Evolutionary conservation across 371 early-diverging fungal species (phyloP).

Genomic region (Parasitella parasitica): DNA sequence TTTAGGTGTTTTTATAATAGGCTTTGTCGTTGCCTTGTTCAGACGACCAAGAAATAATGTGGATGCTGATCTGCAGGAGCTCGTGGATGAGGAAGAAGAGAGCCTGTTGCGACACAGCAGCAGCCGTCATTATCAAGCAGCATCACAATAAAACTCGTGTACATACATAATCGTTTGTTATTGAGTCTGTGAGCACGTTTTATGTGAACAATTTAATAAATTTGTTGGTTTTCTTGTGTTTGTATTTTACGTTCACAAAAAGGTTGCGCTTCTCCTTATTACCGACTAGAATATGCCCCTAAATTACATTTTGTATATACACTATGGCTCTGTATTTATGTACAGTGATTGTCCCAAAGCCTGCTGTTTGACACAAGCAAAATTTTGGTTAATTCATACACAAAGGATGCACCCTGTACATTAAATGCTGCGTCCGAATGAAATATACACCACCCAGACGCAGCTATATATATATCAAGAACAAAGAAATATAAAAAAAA

Average conservation of each 20-base stretch:
- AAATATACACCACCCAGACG: no score
- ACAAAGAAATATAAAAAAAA: background rate
- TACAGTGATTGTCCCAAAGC: no score
- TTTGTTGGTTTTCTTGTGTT: background rate
- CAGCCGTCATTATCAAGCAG: background rate
- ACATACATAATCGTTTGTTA: background rate
- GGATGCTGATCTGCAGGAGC: slow-evolving; percentile 24
- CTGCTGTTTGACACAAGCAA: no score
- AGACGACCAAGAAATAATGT: slow-evolving; percentile 23
- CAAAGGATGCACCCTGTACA: no score
- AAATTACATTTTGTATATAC: background rate
- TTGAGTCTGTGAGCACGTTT: slow-evolving; percentile 12
- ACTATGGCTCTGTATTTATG: no score
- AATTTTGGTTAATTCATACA: no score
- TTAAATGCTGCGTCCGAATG: no score
- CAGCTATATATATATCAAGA: background rate
- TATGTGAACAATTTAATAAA: slow-evolving; percentile 3
- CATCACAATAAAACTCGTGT: slow-evolving; percentile 1
- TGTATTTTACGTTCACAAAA: background rate
- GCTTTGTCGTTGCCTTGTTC: slow-evolving; percentile 29
- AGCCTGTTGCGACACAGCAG: slow-evolving; percentile 11
- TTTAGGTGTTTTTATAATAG: slow-evolving; percentile 40
- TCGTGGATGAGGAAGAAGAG: slow-evolving; percentile 28
- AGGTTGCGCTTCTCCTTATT: background rate
- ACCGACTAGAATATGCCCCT: no score